A percentile compares a stretch with the other conserved stretches of the same genome.
phyloP scores from a whole-genome alignment of 2,329 filamentous ascomycete species.

The Scedosporium apiospermum region DNA sequence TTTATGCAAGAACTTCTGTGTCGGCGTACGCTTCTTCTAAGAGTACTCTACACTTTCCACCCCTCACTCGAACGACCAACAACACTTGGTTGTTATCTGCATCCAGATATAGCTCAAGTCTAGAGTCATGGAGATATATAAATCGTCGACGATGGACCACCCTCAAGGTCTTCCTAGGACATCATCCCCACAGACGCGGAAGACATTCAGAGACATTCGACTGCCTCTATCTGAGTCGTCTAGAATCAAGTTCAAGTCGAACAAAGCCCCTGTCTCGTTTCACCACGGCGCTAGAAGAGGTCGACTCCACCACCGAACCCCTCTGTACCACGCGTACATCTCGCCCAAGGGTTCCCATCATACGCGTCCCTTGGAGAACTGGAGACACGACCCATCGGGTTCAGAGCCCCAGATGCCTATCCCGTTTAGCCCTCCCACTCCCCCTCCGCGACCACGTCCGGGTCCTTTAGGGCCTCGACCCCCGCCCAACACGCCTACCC shows the following conservation, averaged over 20 bases:
- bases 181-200: neutral
- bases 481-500: constrained; percentile 1
- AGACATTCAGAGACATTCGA: neutral
- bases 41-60: neutral
- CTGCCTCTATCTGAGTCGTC: neutral
- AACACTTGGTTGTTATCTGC: neutral
- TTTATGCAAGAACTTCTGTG: neutral
- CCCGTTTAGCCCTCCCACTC: constrained; percentile 1
- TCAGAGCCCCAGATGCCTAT: neutral
- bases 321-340: neutral
- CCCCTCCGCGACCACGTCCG: constrained; percentile 1
- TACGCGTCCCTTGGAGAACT: neutral
- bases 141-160: neutral
- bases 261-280: neutral
- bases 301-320: neutral
- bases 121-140: neutral
- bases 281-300: neutral
- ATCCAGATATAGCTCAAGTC: neutral
- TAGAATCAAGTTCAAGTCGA: neutral
- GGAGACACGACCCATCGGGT: neutral
- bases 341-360: neutral
- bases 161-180: neutral
- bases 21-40: neutral
- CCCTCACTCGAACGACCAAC: neutral
- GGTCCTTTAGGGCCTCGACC: constrained; percentile 1